Evolutionary conservation across 2,329 filamentous ascomycete genomes (phyloP), one percentile per base, ranked within the genome.

Genomic region (Fusarium verticillioides): DNA sequence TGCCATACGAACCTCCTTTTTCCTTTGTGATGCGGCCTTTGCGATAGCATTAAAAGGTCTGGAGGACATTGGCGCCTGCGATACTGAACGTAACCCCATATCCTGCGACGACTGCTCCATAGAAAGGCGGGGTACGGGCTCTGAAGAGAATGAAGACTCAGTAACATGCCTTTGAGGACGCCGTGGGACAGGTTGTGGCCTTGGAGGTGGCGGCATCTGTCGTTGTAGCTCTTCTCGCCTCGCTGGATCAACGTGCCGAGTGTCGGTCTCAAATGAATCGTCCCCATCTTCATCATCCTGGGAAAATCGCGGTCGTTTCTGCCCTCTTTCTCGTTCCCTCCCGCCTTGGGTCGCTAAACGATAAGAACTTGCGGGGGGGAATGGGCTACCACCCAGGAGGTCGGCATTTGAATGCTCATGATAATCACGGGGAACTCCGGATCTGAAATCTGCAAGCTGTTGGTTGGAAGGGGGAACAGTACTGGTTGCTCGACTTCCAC

Each of bases 191-290:
- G 60, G 44, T 9, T 60, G 28, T 61, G 66, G 50, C 50, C 70
- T 75, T 34, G 68, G 65, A 32, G 72, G 65, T 19, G 68, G 64
- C 23, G 69, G 63, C 62, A 72, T 66, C 23, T 43, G 42, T 53
- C 63, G 70, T 54, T 42, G 63, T n/a, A 50, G 71, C 65, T 57
- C 74, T 70, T 54, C 77, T 70, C 63, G 75, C 47, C 34, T 75
- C 54, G 72, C 39, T 32, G 36, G 59, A 72, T 78, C 65, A 66
- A 79, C 60, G 50, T 72, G 34, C 60, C 81, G 78, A 19, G 52
- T 61, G 40, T 81, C 80, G 8, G 70, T 77, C 56, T 82, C 75
- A 61, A 82, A 82, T 3, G 32, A 16, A 39, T 77, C 75, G 11
- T 76, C 77, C 6, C 75, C 72, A 0, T 81, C 78, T 5, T 77